These are phyloP conservation scores for Nakazawaea molendinolei DNA, from an alignment of 805 yeast species.

Conservation along the genomic window DNA sequence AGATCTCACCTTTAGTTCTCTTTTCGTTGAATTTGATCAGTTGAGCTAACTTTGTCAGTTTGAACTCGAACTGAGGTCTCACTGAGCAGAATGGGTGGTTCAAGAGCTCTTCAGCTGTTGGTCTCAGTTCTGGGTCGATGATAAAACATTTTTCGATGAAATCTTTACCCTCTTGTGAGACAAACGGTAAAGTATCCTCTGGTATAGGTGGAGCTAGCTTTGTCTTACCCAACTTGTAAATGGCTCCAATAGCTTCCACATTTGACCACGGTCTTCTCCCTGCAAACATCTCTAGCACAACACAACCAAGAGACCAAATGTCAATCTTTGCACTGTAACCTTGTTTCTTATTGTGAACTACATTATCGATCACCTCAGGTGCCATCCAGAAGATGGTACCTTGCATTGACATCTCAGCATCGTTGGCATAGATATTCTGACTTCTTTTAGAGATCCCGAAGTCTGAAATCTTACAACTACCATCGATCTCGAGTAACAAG, in stretches of 20 bases:
- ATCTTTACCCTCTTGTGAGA: slow-evolving; percentile 57
- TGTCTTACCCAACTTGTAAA: slow-evolving; percentile 79
- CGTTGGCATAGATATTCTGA: slow-evolving; percentile 79
- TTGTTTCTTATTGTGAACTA: slow-evolving; percentile 62
- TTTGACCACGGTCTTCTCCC: slow-evolving; percentile 98
- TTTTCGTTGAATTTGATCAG: slow-evolving; percentile 36
- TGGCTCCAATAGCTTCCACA: slow-evolving; percentile 90
- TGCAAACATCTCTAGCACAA: slow-evolving; percentile 94
- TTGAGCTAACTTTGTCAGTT: slow-evolving; percentile 46
- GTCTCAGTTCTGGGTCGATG: slow-evolving; percentile 77
- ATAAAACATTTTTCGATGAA: slow-evolving; percentile 72
- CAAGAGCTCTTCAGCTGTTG: slow-evolving; percentile 79
- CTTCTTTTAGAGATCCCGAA: slow-evolving; percentile 91
- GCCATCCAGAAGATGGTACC: slow-evolving; percentile 99
- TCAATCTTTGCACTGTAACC: slow-evolving; percentile 98
- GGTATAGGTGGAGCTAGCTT: slow-evolving; percentile 95
- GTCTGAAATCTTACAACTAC: slow-evolving; percentile 91
- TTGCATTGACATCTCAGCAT: slow-evolving; percentile 96
- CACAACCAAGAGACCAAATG: slow-evolving; percentile 98
- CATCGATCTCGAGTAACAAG: slow-evolving; percentile 79
- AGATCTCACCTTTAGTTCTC: slow-evolving; percentile 14
- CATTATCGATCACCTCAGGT: slow-evolving; percentile 92
- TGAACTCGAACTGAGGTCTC: slow-evolving; percentile 39
- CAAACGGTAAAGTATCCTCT: slow-evolving; percentile 65
- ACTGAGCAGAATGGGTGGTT: slow-evolving; percentile 63